A percentile compares a stretch with the other conserved stretches of the same genome.
phyloP scores from a whole-genome alignment of 768 basidiomycete species.

The Lentinula sp. region DNA sequence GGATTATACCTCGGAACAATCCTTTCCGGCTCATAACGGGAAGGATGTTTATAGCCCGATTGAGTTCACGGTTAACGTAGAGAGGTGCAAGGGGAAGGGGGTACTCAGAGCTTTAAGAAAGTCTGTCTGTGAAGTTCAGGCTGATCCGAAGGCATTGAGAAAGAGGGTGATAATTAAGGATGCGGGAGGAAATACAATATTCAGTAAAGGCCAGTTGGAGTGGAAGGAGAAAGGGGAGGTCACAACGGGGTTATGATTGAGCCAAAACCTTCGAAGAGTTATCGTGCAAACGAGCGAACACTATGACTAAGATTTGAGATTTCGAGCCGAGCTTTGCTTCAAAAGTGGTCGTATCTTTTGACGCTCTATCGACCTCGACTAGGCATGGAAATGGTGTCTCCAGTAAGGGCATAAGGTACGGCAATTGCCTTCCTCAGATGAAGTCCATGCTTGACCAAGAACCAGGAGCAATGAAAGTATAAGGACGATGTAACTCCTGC shows the following conservation, averaged over 20 bases:
- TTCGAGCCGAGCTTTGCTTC: no score
- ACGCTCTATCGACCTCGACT: no score
- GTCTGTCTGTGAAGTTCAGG: background rate
- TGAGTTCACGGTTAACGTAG: background rate
- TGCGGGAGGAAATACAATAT: background rate
- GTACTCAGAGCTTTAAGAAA: background rate
- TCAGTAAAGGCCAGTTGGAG: background rate
- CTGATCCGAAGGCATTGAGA: background rate
- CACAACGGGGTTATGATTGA: background rate
- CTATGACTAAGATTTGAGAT: no score
- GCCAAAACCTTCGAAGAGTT: background rate
- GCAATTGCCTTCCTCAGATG: no score
- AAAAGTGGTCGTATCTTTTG: no score
- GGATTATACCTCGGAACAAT: background rate
- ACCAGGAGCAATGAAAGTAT: no score
- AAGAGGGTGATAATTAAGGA: background rate
- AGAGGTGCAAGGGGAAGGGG: background rate
- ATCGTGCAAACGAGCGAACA: no score
- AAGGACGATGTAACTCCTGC: background rate
- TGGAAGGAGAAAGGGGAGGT: background rate
- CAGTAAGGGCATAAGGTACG: no score
- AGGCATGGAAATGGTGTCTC: no score
- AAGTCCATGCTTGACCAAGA: no score
- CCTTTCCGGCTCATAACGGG: background rate
- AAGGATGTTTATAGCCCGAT: background rate